phyloP scores from a whole-genome alignment of 768 basidiomycete species.

The Termitomyces sp. region DNA sequence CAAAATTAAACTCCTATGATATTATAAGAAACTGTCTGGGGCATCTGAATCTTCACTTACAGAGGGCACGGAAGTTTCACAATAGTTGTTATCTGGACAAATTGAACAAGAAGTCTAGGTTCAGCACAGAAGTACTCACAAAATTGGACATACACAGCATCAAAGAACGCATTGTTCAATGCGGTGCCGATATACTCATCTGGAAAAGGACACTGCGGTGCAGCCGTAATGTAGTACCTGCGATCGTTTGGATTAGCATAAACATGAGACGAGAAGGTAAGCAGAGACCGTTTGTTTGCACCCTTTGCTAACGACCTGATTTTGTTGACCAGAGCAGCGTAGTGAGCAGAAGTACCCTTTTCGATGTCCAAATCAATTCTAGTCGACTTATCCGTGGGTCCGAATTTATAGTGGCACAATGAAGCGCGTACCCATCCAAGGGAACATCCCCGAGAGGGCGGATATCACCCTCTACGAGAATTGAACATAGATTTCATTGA shows the following conservation, averaged over 20 bases:
- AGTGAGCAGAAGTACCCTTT: conserved; percentile 47
- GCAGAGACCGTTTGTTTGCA: conserved; percentile 42
- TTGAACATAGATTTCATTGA: background rate
- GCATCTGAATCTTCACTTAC: conserved; percentile 18
- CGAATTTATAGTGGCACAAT: background rate
- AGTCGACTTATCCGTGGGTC: background rate
- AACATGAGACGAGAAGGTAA: background rate
- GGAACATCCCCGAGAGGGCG: conserved; percentile 68
- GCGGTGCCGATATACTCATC: conserved; percentile 59
- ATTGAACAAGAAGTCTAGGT: conserved; percentile 4
- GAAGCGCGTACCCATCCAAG: conserved; percentile 56
- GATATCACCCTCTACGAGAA: conserved; percentile 30
- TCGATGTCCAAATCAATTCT: conserved; percentile 73
- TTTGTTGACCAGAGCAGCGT: conserved; percentile 49
- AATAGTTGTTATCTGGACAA: conserved; percentile 52
- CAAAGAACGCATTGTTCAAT: conserved; percentile 58
- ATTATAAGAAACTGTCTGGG: background rate
- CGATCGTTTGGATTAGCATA: background rate
- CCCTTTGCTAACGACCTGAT: conserved; percentile 45
- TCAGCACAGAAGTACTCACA: conserved; percentile 28
- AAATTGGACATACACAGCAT: conserved; percentile 73
- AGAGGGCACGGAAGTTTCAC: conserved; percentile 36
- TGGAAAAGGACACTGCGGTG: conserved; percentile 67
- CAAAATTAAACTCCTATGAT: conserved; percentile 48
- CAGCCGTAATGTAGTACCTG: conserved; percentile 62